Conservation (phyloP, 306 rosid species). For the Astragalus glycyphyllos region DNA sequence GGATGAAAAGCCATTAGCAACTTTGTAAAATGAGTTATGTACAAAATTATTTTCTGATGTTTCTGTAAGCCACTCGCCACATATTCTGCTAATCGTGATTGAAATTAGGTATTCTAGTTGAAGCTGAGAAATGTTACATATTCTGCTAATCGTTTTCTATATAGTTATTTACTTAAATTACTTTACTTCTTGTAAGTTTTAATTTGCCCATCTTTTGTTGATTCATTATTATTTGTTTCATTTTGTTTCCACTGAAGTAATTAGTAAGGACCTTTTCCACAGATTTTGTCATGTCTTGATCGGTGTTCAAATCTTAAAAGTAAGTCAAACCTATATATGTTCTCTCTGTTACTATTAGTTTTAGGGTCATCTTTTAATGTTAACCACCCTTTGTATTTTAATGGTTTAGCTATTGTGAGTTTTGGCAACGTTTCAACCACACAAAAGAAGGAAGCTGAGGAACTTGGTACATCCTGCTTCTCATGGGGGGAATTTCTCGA, state of each 20-base stretch:
- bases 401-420: constrained; percentile 79
- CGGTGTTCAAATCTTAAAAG: constrained; percentile 77
- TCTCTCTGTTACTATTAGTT: constrained; percentile 7
- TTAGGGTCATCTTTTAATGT: constrained; percentile 16
- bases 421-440: constrained; percentile 64
- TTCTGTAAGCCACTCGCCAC: constrained; percentile 4
- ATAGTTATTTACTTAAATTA: background rate
- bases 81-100: constrained; percentile 11
- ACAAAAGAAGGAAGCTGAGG: constrained; percentile 88
- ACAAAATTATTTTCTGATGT: background rate
- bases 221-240: background rate
- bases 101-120: background rate
- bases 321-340: constrained; percentile 47
- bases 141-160: background rate
- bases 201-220: background rate
- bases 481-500: constrained; percentile 86
- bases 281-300: constrained; percentile 83
- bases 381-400: constrained; percentile 34
- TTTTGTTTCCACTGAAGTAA: constrained; percentile 42
- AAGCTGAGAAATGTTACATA: background rate
- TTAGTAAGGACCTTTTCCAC: constrained; percentile 42
- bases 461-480: constrained; percentile 73
- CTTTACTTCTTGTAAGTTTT: background rate
- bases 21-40: constrained; percentile 9
- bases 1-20: background rate